Percentiles rank a stretch among this genome's conserved stretches.
Conservation (phyloP, 208 protist species). For the Histomonas meleagridis region DNA sequence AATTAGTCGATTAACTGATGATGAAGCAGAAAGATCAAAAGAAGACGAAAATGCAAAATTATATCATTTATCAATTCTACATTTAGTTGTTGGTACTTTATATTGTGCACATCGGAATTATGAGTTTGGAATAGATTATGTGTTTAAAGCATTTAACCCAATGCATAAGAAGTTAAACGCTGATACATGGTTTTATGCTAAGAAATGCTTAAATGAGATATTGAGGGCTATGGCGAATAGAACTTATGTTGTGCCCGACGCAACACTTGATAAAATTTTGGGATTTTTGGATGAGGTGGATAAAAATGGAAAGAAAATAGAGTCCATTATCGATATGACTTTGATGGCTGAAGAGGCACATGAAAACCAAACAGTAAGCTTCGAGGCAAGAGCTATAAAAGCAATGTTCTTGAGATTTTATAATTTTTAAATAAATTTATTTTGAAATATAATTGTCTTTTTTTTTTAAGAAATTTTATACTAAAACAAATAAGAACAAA, state of each 20-base stretch:
- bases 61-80: slow-evolving; percentile 49
- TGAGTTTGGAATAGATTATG: slow-evolving; percentile 48
- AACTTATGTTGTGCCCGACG: slow-evolving; percentile 80
- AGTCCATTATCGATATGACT: slow-evolving; percentile 60
- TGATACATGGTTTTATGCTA: slow-evolving; percentile 53
- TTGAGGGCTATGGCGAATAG: slow-evolving; percentile 85
- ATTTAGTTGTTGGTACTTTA: slow-evolving; percentile 52
- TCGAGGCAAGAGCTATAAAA: neutral
- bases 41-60: slow-evolving; percentile 27
- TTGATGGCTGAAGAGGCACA: slow-evolving; percentile 57
- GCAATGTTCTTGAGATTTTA: neutral
- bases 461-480: neutral
- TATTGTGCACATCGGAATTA: slow-evolving; percentile 49
- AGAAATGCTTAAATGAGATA: slow-evolving; percentile 74
- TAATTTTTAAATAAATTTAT: neutral
- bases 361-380: neutral
- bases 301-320: slow-evolving; percentile 69
- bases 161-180: slow-evolving; percentile 39
- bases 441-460: neutral
- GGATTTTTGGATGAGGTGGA: slow-evolving; percentile 77
- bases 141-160: slow-evolving; percentile 49
- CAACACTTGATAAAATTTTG: slow-evolving; percentile 73
- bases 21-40: neutral
- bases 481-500: too few relatives aligned
- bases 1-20: slow-evolving; percentile 39